Evolutionary conservation across 148 eudicot species (phyloP), one percentile per base, ranked within the genome.

Genomic region (Limonium bicolor): DNA sequence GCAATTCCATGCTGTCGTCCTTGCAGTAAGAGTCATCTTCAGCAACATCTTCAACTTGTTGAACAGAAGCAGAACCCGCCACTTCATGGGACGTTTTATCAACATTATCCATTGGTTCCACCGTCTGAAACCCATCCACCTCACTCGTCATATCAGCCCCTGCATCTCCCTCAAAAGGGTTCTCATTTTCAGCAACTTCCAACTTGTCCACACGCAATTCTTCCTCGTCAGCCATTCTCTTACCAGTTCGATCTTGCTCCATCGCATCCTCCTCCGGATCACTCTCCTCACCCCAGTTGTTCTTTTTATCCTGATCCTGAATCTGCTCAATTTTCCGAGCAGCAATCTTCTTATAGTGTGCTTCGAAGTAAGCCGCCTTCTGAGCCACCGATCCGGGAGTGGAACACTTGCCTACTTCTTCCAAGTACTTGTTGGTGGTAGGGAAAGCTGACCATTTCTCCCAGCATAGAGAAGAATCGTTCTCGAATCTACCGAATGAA

Each of bases 361-460:
- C 97, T 63, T 88, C 97, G 39, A 88, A 88, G 60, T 83, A 88
- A 27, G 97, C 97, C 62, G 72, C 74, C 72, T 88, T 88, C 53
- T 84, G 84, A 42, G 97, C 97, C 4, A 88, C 97, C 8, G 97
- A 88, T 29, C 97, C 97, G 20, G 97, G 94, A 20, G 92, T 84
- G 2, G 94, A 75, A 46, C 71, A 77, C 59, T 70, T 88, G 48
- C 70, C 97, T 22, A 77, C 95, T 66, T 88, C 97, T 48, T 88
- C 97, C 41, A 88, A 65, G 65, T 88, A 88, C 72, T 77, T 84
- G 36, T 88, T 88, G 28, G n/a, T n/a, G n/a, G 86, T 67, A 15
- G 94, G 81, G 58, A 88, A 88, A 57, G 97, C 33, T 3, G 97
- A 88, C 92, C 92, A 88, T 75, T 80, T 80, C 64, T 88, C 97